Evolutionary conservation across 164 flowering plant species (phyloP), one percentile per base, ranked within the genome.

Genomic region (Magnolia kwangsiensis): DNA sequence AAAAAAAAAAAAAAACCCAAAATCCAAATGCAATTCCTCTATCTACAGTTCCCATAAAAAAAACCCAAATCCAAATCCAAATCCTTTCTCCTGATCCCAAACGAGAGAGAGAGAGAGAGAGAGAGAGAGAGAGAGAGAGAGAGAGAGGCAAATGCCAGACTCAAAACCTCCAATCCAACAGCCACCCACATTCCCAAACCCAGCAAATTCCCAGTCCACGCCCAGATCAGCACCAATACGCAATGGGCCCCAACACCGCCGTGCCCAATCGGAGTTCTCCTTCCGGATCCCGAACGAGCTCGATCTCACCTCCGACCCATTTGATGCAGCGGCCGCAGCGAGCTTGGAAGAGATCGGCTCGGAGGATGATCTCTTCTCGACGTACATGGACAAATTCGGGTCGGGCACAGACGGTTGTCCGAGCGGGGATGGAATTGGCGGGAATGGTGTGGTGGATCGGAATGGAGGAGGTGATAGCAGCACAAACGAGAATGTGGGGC

Each of bases 241-340:
- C 74, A 76, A 92, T 10, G 84, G 87, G 1, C 68, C 91, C 20
- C 85, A 87, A 80, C 99, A 92, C 85, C 87, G 99, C 19, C 83
- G 98, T 18, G 90, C 99, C 6, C 99, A 91, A 31, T 94, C 99
- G 4, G 99, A 96, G 87, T 84, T 90, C 16, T 86, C 87, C 78
- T 90, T 89, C 88, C 88, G 95, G 80, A 75, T 91, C 51, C 90
- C 94, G 4, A 90, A 90, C 51, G 98, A 96, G 79, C 71, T 91
- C 66, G 97, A 92, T 88, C 89, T 87, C 75, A 82, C 61, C 27
- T 75, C 89, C 0, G 96, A 91, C 81, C 88, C 94, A 0, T 69
- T 58, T 18, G 37, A 24, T n/a, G 50, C 29, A 2, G 84, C 76
- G 19, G 83, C 90, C 2, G 85, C 88, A 1, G 86, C 76, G 24